A percentile compares a stretch with the other conserved stretches of the same genome.
phyloP scores from a whole-genome alignment of 2,329 filamentous ascomycete species.

The Calonectria pteridis region DNA sequence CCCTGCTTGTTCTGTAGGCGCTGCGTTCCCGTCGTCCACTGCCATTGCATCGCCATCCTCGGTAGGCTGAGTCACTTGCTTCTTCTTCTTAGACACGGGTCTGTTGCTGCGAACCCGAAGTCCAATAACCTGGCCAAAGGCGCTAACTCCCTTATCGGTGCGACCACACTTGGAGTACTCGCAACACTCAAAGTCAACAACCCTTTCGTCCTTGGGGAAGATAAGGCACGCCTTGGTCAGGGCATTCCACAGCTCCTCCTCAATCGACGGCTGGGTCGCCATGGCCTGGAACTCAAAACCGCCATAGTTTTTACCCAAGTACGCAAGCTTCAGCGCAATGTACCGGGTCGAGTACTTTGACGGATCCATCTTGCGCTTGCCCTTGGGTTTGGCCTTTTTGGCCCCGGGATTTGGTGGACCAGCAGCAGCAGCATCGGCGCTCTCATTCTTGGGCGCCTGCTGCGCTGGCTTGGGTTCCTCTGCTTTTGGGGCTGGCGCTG shows the following conservation, averaged over 20 bases:
- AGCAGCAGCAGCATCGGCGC: slow-evolving; percentile 8
- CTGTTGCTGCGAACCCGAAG: slow-evolving; percentile 84
- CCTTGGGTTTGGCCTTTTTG: slow-evolving; percentile 53
- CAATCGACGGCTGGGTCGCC: slow-evolving; percentile 82
- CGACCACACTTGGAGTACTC: slow-evolving; percentile 96
- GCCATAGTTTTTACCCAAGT: slow-evolving; percentile 91
- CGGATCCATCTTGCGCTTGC: slow-evolving; percentile 76
- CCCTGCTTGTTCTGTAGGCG: slow-evolving; percentile 27
- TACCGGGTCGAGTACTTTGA: slow-evolving; percentile 85
- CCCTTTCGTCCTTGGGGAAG: slow-evolving; percentile 72
- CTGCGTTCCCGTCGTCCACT: slow-evolving; percentile 27
- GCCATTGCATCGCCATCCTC: slow-evolving; percentile 41
- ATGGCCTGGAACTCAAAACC: slow-evolving; percentile 89
- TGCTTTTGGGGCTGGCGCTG: slow-evolving; percentile 44
- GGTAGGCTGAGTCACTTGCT: slow-evolving; percentile 36
- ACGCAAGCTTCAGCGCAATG: slow-evolving; percentile 93
- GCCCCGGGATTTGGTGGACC: slow-evolving; percentile 7
- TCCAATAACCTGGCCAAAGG: slow-evolving; percentile 95
- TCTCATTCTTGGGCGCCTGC: slow-evolving; percentile 9
- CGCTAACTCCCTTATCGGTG: slow-evolving; percentile 93
- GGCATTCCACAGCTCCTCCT: slow-evolving; percentile 94
- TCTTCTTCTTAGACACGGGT: slow-evolving; percentile 62
- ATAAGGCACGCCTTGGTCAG: slow-evolving; percentile 86
- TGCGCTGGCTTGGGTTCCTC: slow-evolving; percentile 21
- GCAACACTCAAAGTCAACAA: slow-evolving; percentile 83